A percentile compares a stretch with the other conserved stretches of the same genome.
phyloP scores from a whole-genome alignment of 1,284 basidiomycete genomes.

The Sphagnurus paluster region DNA sequence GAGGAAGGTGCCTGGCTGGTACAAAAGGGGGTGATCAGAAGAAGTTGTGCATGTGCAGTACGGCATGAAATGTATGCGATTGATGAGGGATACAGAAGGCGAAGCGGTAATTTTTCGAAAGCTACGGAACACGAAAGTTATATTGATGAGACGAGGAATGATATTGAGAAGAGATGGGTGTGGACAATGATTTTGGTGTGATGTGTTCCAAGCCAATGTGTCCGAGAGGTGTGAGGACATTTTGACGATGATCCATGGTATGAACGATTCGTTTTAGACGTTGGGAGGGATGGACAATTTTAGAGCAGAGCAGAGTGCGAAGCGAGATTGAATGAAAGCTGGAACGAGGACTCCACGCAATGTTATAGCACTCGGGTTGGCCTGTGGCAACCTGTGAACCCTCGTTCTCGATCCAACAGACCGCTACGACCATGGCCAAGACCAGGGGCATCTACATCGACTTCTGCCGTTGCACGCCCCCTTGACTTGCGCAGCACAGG shows the following conservation, averaged over 20 bases:
- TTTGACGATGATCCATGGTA: no score
- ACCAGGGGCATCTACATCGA: constrained; percentile 49
- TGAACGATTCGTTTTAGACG: no score
- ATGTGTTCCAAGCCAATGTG: constrained; percentile 16
- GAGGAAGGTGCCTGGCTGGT: no score
- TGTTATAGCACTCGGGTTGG: constrained; percentile 19
- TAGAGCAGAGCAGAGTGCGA: no score
- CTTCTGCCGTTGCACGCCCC: constrained; percentile 47
- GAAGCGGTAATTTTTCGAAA: constrained; percentile 6
- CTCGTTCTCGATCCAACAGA: constrained; percentile 48
- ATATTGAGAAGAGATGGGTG: constrained; percentile 4
- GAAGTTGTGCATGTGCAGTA: no score
- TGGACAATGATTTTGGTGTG: neutral
- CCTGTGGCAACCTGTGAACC: constrained; percentile 18
- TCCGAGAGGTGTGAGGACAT: no score
- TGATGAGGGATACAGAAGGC: constrained; percentile 9
- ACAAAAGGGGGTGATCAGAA: no score
- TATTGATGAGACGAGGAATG: constrained; percentile 22
- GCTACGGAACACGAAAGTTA: constrained; percentile 12
- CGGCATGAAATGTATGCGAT: constrained; percentile 10
- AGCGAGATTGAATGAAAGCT: neutral
- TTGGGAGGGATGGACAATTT: no score
- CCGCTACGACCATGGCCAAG: constrained; percentile 60
- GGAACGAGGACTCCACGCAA: neutral
- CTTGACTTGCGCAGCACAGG: constrained; percentile 32